phyloP scores from a whole-genome alignment of 148 eudicot genomes.

The Fallopia convolvulus region DNA sequence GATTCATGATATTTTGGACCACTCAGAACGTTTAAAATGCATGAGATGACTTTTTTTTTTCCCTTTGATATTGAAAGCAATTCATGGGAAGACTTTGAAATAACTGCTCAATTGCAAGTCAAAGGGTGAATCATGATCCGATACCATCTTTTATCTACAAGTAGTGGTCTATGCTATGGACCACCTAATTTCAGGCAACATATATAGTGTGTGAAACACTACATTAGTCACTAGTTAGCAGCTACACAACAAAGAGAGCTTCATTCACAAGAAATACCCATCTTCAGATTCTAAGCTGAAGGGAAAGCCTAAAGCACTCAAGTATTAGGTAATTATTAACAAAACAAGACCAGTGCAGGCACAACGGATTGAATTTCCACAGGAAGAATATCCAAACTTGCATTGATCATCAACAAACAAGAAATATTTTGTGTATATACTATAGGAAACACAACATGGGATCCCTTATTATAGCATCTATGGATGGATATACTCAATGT shows the following conservation, averaged over 20 bases:
- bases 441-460: conserved; percentile 6
- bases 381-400: neutral
- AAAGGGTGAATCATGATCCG: conserved; percentile 1
- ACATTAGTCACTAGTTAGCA: neutral
- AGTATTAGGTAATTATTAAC: neutral
- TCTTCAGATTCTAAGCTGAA: neutral
- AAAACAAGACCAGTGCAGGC: neutral
- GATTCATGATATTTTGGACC: conserved; percentile 1
- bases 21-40: neutral
- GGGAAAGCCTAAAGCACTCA: conserved; percentile 1
- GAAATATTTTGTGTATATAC: neutral
- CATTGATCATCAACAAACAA: neutral
- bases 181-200: conserved; percentile 9
- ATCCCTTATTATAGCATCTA: neutral
- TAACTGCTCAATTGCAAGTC: conserved; percentile 6
- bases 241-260: neutral
- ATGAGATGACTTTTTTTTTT: neutral
- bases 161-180: conserved; percentile 4
- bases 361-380: neutral
- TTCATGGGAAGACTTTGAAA: neutral
- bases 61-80: neutral
- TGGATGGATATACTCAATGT: neutral
- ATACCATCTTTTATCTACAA: neutral
- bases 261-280: conserved; percentile 6
- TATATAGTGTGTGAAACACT: neutral